A percentile compares a stretch with the other conserved stretches of the same genome.
phyloP scores from a whole-genome alignment of 2,329 filamentous ascomycete genomes.

The Gaeumannomyces sp. region DNA sequence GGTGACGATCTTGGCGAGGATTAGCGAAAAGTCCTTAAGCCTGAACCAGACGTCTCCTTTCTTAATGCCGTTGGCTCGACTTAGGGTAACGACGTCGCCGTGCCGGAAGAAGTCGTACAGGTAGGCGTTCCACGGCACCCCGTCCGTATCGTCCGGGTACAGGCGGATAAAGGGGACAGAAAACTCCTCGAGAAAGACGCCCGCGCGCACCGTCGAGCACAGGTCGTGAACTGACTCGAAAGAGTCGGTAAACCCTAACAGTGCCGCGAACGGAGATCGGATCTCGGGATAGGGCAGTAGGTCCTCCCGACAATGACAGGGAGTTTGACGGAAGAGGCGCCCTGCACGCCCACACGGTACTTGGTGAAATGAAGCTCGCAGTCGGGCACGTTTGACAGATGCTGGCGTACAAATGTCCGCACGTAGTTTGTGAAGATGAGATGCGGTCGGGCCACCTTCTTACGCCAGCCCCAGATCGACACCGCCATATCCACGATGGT shows the following conservation, averaged over 20 bases:
- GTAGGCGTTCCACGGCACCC: constrained; percentile 55
- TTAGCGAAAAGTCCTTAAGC: constrained; percentile 52
- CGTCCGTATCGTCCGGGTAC: constrained; percentile 46
- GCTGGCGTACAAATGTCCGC: too few relatives aligned
- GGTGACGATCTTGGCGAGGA: constrained; percentile 66
- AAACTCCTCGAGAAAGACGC: constrained; percentile 68
- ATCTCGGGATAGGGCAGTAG: too few relatives aligned
- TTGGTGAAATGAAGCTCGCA: too few relatives aligned
- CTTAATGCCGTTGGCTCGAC: constrained; percentile 60
- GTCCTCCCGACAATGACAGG: too few relatives aligned
- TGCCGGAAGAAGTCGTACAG: constrained; percentile 76
- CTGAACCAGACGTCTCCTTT: constrained; percentile 65
- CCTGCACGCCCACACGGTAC: too few relatives aligned
- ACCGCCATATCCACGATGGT: too few relatives aligned
- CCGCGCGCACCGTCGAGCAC: constrained; percentile 56
- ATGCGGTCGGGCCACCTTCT: constrained; percentile 23
- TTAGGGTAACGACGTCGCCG: constrained; percentile 55
- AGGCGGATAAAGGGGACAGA: constrained; percentile 66
- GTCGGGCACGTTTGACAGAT: too few relatives aligned
- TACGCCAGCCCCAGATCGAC: too few relatives aligned
- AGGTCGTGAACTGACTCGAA: constrained; percentile 63
- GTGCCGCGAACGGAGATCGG: constrained; percentile 61
- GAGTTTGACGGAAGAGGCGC: too few relatives aligned
- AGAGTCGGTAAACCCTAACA: constrained; percentile 60
- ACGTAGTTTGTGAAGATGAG: too few relatives aligned